A percentile compares a stretch with the other conserved stretches of the same genome.
Evolutionary conservation across 106 monocot genomes (phyloP).

Genomic region (Apostasia shenzhenica): DNA sequence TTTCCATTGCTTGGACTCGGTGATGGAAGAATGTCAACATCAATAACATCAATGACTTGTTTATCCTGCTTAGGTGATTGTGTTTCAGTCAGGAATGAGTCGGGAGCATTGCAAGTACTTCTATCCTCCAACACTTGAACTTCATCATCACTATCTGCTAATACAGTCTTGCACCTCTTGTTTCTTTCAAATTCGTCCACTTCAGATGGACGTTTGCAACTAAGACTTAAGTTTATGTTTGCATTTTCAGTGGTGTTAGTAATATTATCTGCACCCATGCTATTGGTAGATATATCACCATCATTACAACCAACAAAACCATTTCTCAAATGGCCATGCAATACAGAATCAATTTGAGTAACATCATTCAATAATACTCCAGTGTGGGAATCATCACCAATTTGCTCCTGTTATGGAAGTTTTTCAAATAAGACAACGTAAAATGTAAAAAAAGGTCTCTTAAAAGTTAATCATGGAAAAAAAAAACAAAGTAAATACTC

Average conservation of each 20-base stretch:
- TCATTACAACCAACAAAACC: slow-evolving; percentile 11
- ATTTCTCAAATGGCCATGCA: slow-evolving; percentile 8
- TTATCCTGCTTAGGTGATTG: slow-evolving; percentile 16
- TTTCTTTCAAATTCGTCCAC: slow-evolving; percentile 28
- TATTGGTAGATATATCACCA: slow-evolving; percentile 9
- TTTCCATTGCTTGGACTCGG: slow-evolving; percentile 16
- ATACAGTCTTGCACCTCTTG: slow-evolving; percentile 39
- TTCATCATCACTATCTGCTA: slow-evolving; percentile 80
- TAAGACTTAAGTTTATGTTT: slow-evolving; percentile 7
- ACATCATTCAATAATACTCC: slow-evolving; percentile 3
- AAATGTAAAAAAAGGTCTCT: neutral
- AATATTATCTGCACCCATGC: slow-evolving; percentile 2
- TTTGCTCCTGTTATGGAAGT: slow-evolving; percentile 15
- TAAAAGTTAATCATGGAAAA: too few relatives aligned
- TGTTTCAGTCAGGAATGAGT: slow-evolving; percentile 2
- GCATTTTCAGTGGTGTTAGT: slow-evolving; percentile 11
- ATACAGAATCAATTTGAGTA: slow-evolving; percentile 2
- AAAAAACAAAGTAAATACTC: too few relatives aligned
- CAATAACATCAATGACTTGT: slow-evolving; percentile 52
- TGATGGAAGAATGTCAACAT: slow-evolving; percentile 59
- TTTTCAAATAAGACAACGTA: neutral
- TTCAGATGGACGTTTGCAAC: slow-evolving; percentile 25
- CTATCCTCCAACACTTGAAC: slow-evolving; percentile 13
- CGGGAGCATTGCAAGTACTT: neutral
- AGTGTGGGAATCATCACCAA: slow-evolving; percentile 11